These are phyloP conservation scores for Platismatia glauca DNA, from an alignment of 495 filamentous ascomycete species.

Conservation along the genomic window DNA sequence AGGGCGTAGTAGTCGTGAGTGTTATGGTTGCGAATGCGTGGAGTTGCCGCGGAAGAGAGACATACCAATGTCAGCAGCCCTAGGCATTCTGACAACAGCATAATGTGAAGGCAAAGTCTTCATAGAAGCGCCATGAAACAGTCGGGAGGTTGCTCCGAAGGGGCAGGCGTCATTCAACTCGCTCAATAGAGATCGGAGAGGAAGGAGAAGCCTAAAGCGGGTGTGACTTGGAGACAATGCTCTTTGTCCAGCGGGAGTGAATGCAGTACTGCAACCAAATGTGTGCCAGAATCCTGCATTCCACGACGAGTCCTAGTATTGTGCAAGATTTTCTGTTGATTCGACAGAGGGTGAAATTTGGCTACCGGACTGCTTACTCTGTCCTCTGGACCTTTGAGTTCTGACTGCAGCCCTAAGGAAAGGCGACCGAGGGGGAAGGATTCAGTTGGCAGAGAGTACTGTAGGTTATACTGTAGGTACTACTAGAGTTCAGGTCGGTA, in stretches of 20 bases:
- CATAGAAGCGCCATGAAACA: slow-evolving; percentile 24
- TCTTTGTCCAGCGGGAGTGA: slow-evolving; percentile 6
- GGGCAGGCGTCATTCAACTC: neutral
- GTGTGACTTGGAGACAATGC: slow-evolving; percentile 7
- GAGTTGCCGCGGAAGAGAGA: slow-evolving; percentile 34
- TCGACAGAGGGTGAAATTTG: too few relatives aligned
- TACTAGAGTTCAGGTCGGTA: too few relatives aligned
- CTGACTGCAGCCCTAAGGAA: neutral
- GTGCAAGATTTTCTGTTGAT: neutral
- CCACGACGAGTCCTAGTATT: neutral
- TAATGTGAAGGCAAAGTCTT: slow-evolving; percentile 30
- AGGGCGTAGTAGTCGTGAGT: slow-evolving; percentile 85
- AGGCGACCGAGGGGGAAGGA: neutral
- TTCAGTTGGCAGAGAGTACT: too few relatives aligned
- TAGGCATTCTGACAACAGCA: slow-evolving; percentile 16
- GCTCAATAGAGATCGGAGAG: neutral
- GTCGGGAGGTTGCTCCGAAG: neutral
- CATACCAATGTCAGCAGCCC: slow-evolving; percentile 34
- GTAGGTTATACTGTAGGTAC: too few relatives aligned
- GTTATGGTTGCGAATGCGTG: slow-evolving; percentile 52
- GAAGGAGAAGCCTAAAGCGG: neutral
- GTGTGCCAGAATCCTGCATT: neutral
- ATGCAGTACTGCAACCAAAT: neutral
- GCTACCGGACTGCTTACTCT: too few relatives aligned
- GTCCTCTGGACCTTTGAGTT: neutral